phyloP scores from a whole-genome alignment of 352 stramenopile species.

The Phytophthora melonis region DNA sequence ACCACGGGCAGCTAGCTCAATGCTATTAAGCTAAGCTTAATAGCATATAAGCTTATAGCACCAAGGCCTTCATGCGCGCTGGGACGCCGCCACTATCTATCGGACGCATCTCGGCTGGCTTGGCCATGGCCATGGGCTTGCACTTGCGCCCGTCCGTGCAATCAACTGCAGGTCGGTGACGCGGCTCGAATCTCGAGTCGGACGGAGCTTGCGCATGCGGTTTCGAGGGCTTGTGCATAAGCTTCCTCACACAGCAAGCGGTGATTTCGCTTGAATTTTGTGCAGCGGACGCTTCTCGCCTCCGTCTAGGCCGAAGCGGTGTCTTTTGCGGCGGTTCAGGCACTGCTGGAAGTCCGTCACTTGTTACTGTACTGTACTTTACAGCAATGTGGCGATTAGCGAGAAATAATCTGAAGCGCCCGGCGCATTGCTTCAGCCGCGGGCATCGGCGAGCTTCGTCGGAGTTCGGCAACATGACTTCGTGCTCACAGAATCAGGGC shows the following conservation, averaged over 20 bases:
- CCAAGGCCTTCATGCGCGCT: too few species aligned
- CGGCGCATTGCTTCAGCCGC: constrained; percentile 7
- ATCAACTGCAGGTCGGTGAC: constrained; percentile 8
- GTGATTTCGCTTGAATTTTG: background rate
- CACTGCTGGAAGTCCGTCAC: background rate
- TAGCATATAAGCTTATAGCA: too few species aligned
- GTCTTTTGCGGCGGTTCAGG: background rate
- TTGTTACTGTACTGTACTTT: too few species aligned
- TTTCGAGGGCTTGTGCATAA: background rate
- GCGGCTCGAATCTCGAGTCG: background rate
- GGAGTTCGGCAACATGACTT: constrained; percentile 21
- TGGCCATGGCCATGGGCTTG: constrained; percentile 10
- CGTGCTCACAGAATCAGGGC: constrained; percentile 19
- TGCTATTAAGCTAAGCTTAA: too few species aligned
- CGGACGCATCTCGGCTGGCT: constrained; percentile 1
- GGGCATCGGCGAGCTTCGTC: constrained; percentile 21
- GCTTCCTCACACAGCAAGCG: background rate
- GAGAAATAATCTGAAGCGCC: constrained; percentile 6
- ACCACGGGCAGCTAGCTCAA: too few species aligned
- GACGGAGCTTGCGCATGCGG: background rate
- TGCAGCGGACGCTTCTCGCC: background rate
- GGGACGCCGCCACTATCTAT: background rate
- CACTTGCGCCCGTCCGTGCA: constrained; percentile 11
- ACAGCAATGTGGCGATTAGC: constrained; percentile 7
- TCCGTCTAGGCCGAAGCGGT: background rate